Evolutionary conservation across 441 rosid genomes (phyloP).

Genomic region (Bruguiera hainesii): DNA sequence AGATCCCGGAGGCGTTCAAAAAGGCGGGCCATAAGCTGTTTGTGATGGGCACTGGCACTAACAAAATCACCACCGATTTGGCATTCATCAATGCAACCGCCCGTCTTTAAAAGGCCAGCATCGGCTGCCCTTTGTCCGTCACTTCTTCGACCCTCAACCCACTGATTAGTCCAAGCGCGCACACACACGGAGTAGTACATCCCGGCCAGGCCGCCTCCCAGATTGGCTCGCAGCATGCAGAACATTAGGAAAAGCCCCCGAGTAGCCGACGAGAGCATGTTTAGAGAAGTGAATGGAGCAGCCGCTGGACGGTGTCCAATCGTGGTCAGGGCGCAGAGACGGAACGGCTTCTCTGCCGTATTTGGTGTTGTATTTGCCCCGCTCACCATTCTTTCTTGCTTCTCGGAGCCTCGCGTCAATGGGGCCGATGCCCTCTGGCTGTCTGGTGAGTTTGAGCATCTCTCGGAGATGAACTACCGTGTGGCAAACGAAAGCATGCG

Average conservation of each 20-base stretch:
- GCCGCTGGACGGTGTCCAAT: conserved; percentile 29
- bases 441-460: conserved; percentile 56
- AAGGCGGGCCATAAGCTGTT: conserved; percentile 28
- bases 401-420: conserved; percentile 61
- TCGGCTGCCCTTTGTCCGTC: too few species aligned
- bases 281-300: conserved; percentile 9
- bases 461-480: conserved; percentile 77
- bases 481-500: conserved; percentile 92
- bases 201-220: conserved; percentile 28
- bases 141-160: too few species aligned
- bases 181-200: too few species aligned
- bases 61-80: conserved; percentile 36
- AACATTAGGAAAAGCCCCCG: conserved; percentile 52
- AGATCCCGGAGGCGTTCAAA: conserved; percentile 18
- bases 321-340: conserved; percentile 11
- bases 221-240: conserved; percentile 37
- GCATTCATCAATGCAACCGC: conserved; percentile 14
- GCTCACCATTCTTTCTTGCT: conserved; percentile 58
- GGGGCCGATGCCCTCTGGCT: conserved; percentile 72
- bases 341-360: conserved; percentile 35
- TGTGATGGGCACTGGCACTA: conserved; percentile 44
- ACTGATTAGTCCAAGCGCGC: too few species aligned
- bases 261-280: conserved; percentile 72
- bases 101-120: too few species aligned
- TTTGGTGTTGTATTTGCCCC: conserved; percentile 41